Evolutionary conservation across 768 basidiomycete species (phyloP), one percentile per base, ranked within the genome.

Genomic region (Tephrocybe sp.): DNA sequence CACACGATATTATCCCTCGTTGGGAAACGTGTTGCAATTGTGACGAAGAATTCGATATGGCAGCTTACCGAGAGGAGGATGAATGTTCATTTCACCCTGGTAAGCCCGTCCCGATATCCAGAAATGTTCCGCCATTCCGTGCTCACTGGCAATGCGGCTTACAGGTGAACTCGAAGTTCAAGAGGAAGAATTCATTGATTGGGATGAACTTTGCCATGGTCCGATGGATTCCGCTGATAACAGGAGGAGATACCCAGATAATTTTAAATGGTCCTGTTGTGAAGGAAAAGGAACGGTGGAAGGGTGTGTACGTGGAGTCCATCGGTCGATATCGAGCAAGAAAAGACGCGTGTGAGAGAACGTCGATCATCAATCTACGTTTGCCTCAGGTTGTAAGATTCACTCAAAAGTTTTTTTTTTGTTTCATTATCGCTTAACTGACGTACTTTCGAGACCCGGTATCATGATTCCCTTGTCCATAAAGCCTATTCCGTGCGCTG

Each of bases 51-150:
- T 79, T 69, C 52, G 78, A 80, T 52, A 62, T 67, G 36, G 67
- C 68, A 11, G 61, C 57, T 4, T 53, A 60, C 36, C 63, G 72
- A 38, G 69, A 61, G 16, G 65, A 70, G 3, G 67, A 64, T 3
- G 76, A 76, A 50, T 83, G 80, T 51, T 39, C 52, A 15, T 79
- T 76, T 54, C 80, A 82, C 66, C 71, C 76, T 36, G 79, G 80
- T 79, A 46, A 43, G 72, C 52, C n/a, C 40, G 9, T 44, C 18
- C 6, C 3, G 23, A 11, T 25, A 6, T 18, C 37, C 19, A 7
- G 37, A 38, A 19, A 10, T 4, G 22, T n/a, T 34, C 11, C 12
- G 13, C n/a, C 7, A 16, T n/a, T 34, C 11, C 12, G 13, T 21
- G 24, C 23, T 33, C 19, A 24, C 33, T 10, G n/a, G 12, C 7